These are phyloP conservation scores for Melastoma candidum DNA, from an alignment of 441 rosid species.

Conservation along the genomic window DNA sequence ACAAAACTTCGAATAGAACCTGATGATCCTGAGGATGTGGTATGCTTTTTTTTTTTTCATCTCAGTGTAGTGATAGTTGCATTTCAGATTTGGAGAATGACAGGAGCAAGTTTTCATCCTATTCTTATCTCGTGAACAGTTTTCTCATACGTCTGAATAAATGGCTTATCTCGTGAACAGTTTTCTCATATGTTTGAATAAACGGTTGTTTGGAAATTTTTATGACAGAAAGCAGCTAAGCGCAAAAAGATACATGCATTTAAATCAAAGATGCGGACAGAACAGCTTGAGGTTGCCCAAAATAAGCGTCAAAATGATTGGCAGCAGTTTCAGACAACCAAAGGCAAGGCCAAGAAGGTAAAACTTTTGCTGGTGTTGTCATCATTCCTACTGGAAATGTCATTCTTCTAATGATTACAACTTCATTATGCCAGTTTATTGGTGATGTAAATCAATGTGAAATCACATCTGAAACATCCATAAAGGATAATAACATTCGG, in stretches of 20 bases:
- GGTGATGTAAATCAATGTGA: no score
- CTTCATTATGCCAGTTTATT: no score
- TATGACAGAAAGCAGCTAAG: conserved; percentile 68
- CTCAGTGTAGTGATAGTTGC: background rate
- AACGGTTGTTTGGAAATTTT: background rate
- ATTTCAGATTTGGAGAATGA: background rate
- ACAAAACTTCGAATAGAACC: conserved; percentile 77
- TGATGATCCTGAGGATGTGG: conserved; percentile 97
- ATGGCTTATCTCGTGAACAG: background rate
- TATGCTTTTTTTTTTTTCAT: conserved; percentile 17
- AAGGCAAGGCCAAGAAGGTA: conserved; percentile 96
- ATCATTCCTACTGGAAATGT: no score
- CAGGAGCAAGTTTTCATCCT: background rate
- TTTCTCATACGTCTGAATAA: background rate
- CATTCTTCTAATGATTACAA: no score
- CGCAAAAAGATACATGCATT: conserved; percentile 97
- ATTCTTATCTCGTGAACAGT: no score
- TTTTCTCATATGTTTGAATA: background rate
- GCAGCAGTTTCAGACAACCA: conserved; percentile 98
- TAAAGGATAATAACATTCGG: no score
- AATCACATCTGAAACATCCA: no score
- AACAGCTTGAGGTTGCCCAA: conserved; percentile 80
- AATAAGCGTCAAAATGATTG: conserved; percentile 93
- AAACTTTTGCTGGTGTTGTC: background rate
- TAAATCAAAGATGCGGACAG: conserved; percentile 80